Evolutionary conservation across 2,329 filamentous ascomycete genomes (phyloP), one percentile per base, ranked within the genome.

Genomic region (Fusarium sp.): DNA sequence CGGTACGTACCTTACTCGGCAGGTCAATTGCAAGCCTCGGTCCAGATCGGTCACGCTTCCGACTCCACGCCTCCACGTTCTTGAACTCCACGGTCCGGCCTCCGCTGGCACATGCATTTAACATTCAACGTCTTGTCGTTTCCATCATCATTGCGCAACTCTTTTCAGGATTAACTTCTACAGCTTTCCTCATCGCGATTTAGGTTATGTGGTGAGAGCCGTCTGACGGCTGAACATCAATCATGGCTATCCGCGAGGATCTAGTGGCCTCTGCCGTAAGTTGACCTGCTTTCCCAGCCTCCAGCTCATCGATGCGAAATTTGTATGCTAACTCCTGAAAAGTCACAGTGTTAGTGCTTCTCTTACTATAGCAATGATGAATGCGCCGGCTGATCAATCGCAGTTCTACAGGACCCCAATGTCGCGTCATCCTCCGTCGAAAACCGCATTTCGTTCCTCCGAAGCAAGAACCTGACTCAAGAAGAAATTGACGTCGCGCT

Each of bases 391-490:
- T 72, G 75, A 75, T 42, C 20, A 12, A 20, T 38, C 51, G 42
- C 75, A 95, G 93, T 99, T 80, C 89, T 99, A 62, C 93, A 96
- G 81, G 96, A 99, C 78, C 94, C 96, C 12, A 96, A 91, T 50
- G 95, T 99, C 71, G 89, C 93, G 36, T 88, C 89, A 11, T 95
- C 96, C 7, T 91, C 96, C n/a, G 82, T 97, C 65, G 96, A 98
- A 75, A 97, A 96, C 80, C 90, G 93, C 68, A 87, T 98, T 61
- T 91, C 94, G 10, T 99, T 99, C 73, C 85, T 99, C 20, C 92
- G 94, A 78, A 96, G 94, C 9, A 99, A 99, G 82, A 98, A 99
- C 79, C 86, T 99, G 54, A 98, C 95, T 1, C 92, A 96, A 78
- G 95, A 98, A 80, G 96, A 99, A 81, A 91, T 99, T 74, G 92